Percentiles rank a stretch among this genome's conserved stretches.
Conservation (phyloP, 495 filamentous ascomycete genomes). For the Penicillium riverlandense region DNA sequence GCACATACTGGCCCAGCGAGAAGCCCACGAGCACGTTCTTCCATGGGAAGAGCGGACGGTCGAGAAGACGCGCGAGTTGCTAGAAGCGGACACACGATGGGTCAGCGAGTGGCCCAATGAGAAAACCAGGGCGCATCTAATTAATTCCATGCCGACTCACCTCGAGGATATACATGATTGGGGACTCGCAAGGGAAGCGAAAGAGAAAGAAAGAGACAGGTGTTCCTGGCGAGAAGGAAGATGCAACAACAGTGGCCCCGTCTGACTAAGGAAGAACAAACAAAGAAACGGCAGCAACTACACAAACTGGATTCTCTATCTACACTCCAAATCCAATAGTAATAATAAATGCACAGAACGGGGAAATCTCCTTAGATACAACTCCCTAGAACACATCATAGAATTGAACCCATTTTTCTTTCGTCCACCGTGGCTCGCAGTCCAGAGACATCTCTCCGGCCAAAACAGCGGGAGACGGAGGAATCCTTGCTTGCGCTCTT, state of each 20-base stretch:
- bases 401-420: conserved; percentile 15
- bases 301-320: conserved; percentile 18
- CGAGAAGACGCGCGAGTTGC: conserved; percentile 81
- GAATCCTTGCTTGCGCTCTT: conserved; percentile 13
- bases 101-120: conserved; percentile 3
- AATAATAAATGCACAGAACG: conserved; percentile 8
- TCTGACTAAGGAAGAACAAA: too few relatives aligned
- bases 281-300: background rate
- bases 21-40: conserved; percentile 93
- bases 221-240: too few relatives aligned
- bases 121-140: background rate
- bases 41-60: conserved; percentile 92
- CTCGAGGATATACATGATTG: conserved; percentile 39
- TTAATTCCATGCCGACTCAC: conserved; percentile 13
- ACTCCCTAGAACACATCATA: conserved; percentile 34
- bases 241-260: too few relatives aligned
- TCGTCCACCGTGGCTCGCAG: conserved; percentile 14
- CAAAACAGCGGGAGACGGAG: background rate
- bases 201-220: conserved; percentile 3
- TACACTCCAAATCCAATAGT: conserved; percentile 15
- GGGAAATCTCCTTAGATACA: conserved; percentile 26
- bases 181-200: conserved; percentile 15
- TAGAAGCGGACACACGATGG: conserved; percentile 25
- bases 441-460: conserved; percentile 13
- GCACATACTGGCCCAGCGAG: conserved; percentile 76